These are phyloP conservation scores for Pseudonitzschia multistriata DNA, from an alignment of 108 stramenopile species.

Conservation along the genomic window DNA sequence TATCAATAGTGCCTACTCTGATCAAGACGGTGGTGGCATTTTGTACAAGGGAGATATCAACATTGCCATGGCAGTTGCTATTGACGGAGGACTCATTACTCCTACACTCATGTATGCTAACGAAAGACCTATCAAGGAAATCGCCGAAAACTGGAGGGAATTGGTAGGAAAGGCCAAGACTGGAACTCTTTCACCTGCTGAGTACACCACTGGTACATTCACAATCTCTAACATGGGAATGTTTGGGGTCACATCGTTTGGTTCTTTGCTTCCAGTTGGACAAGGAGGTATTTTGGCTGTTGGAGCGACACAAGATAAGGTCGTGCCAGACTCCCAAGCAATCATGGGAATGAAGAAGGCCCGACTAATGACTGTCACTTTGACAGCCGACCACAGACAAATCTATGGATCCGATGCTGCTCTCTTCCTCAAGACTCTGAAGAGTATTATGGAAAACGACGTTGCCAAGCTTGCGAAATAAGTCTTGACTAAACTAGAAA, in stretches of 20 bases:
- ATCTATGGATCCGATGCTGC: constrained; percentile 97
- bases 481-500: not conserved
- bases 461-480: constrained; percentile 41
- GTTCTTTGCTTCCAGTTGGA: constrained; percentile 92
- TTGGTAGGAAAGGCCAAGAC: constrained; percentile 82
- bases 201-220: constrained; percentile 95
- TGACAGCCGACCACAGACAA: constrained; percentile 97
- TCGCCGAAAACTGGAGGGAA: constrained; percentile 94
- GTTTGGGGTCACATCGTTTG: constrained; percentile 95
- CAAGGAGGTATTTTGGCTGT: constrained; percentile 94
- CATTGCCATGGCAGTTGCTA: constrained; percentile 97
- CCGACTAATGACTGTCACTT: constrained; percentile 95
- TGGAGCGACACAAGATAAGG: constrained; percentile 81
- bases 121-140: constrained; percentile 82
- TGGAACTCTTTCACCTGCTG: constrained; percentile 85
- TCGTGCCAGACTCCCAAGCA: constrained; percentile 70
- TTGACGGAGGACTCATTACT: constrained; percentile 98
- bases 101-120: constrained; percentile 93
- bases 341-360: constrained; percentile 89
- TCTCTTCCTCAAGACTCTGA: constrained; percentile 91
- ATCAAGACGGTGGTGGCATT: constrained; percentile 65
- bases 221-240: constrained; percentile 98
- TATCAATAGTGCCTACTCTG: constrained; percentile 89
- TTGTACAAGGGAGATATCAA: constrained; percentile 94
- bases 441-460: constrained; percentile 89